Evolutionary conservation across 805 yeast genomes (phyloP).

Genomic region (Saccharomycopsis guyanensis): DNA sequence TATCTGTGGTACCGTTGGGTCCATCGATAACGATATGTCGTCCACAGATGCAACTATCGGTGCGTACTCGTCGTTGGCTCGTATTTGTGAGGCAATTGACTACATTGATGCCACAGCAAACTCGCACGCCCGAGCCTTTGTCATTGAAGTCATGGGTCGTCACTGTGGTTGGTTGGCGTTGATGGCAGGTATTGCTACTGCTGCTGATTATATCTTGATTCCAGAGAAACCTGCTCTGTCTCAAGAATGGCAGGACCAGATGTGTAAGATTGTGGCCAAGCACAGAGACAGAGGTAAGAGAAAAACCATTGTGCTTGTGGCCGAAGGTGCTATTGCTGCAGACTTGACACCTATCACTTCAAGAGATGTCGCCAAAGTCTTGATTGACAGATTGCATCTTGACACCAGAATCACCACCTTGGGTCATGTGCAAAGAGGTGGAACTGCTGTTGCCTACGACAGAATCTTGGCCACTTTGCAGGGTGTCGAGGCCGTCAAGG

Average conservation of each 20-base stretch:
- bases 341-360: constrained; percentile 76
- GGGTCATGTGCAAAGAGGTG: constrained; percentile 99
- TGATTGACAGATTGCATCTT: constrained; percentile 69
- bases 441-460: constrained; percentile 94
- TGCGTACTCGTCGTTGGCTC: constrained; percentile 85
- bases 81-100: constrained; percentile 91
- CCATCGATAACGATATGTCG: constrained; percentile 97
- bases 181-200: constrained; percentile 95
- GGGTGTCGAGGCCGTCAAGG: constrained; percentile 96
- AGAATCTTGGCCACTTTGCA: constrained; percentile 87
- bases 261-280: constrained; percentile 64
- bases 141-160: constrained; percentile 98
- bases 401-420: constrained; percentile 93
- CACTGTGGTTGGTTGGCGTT: constrained; percentile 99
- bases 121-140: constrained; percentile 96
- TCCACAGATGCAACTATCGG: constrained; percentile 96
- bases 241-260: constrained; percentile 70
- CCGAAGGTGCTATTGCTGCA: constrained; percentile 92
- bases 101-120: constrained; percentile 96
- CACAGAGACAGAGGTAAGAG: constrained; percentile 87
- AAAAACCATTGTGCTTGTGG: constrained; percentile 92
- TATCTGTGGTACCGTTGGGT: constrained; percentile 92
- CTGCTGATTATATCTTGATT: constrained; percentile 89
- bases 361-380: constrained; percentile 70
- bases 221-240: constrained; percentile 88